phyloP scores from a whole-genome alignment of 352 stramenopile genomes.

The Phytophthora vignae region DNA sequence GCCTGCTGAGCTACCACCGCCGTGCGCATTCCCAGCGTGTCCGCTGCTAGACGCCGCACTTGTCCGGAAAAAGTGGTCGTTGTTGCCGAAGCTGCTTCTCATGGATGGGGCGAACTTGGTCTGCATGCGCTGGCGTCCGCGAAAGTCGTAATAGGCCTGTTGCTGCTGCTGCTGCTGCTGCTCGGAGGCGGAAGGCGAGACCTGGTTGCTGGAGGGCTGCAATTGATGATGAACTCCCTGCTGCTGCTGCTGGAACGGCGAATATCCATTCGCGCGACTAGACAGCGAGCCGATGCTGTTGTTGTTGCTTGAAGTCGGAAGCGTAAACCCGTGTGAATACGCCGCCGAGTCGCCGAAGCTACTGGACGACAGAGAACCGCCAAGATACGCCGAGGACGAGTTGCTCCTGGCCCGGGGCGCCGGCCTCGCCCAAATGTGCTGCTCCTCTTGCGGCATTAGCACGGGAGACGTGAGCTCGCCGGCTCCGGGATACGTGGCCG shows the following conservation, averaged over 20 bases:
- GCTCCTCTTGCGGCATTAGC: constrained; percentile 43
- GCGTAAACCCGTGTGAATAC: constrained; percentile 36
- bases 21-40: constrained; percentile 9
- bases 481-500: constrained; percentile 34
- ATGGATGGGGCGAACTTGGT: constrained; percentile 33
- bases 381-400: constrained; percentile 54
- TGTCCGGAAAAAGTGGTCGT: constrained; percentile 30
- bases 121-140: constrained; percentile 25
- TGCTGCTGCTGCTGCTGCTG: constrained; percentile 41
- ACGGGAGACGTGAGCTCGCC: constrained; percentile 38
- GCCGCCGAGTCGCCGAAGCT: constrained; percentile 32
- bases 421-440: constrained; percentile 42
- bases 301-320: constrained; percentile 13
- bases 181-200: constrained; percentile 23
- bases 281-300: constrained; percentile 26
- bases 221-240: constrained; percentile 23
- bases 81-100: constrained; percentile 34
- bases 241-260: constrained; percentile 27
- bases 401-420: constrained; percentile 44
- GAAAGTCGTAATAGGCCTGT: constrained; percentile 37
- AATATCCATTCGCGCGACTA: constrained; percentile 33
- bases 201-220: constrained; percentile 37
- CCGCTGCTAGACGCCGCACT: constrained; percentile 11
- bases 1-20: constrained; percentile 16
- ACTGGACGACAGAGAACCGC: constrained; percentile 32